Base-by-base conservation (phyloP, 2,329 filamentous ascomycete genomes). In the Claviceps sorghi region DNA sequence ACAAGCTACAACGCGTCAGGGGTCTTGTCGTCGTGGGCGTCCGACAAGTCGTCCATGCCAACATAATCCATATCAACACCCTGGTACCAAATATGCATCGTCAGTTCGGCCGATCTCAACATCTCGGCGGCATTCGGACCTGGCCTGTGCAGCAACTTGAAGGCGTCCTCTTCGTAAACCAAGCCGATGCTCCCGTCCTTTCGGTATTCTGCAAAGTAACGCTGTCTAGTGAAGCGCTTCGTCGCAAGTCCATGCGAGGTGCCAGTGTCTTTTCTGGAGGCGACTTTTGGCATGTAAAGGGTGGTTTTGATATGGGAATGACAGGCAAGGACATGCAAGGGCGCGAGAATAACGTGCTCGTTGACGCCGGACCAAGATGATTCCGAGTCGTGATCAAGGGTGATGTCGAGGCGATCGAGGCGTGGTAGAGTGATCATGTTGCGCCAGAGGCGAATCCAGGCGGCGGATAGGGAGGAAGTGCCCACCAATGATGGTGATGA, bases 121-220 rank as follows among this genome's bases (percentile, higher is more conserved):
- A 30, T 36, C 29, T 53, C 53, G 29, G 45, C 49, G 43, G 45
- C 32, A 32, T 29, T 11, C 19, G 19, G 40, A 17, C 51, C 53
- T 6, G 53, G 41, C n/a, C 22, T 13, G 17, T 53, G 48, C 4
- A 53, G 49, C 21, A 46, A 49, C 45, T 49, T 53, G 32, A 41
- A 26, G 7, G 51, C 53, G 34, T 55, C 53, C 44, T 53, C 51
- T 38, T 55, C 53, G 45, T 55, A 55, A 8, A 53, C 45, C 2
- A 55, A 13, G 44, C 53, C 53, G 17, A 51, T 26, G 49, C 38
- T 53, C 10, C 49, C 51, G 46, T 55, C 53, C n/a, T 44, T 46
- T 17, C 53, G 45, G 29, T 43, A 29, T 21, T 55, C 48, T 3
- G 53, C 29, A 41, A 53, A 53, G 29, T 53, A 47, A 17, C 51